A percentile compares a stretch with the other conserved stretches of the same genome.
phyloP scores from a whole-genome alignment of 2,329 filamentous ascomycete species.

The Exophiala sp. region DNA sequence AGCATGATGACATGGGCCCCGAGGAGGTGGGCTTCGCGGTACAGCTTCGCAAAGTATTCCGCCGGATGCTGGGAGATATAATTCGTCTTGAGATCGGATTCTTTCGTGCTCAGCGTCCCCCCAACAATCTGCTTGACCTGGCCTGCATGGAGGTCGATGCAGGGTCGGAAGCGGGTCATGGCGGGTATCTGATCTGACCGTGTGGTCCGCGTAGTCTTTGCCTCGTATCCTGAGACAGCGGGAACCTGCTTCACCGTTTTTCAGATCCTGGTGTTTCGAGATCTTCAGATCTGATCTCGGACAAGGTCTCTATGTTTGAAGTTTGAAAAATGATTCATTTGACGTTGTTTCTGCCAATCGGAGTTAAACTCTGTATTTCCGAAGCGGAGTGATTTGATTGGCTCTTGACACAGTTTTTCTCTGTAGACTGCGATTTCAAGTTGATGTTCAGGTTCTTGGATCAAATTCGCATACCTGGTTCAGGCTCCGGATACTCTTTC shows the following conservation, averaged over 20 bases:
- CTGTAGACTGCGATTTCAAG: neutral
- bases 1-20: conserved; percentile 97
- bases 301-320: too few species aligned
- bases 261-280: too few species aligned
- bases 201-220: too few species aligned
- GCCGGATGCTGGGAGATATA: conserved; percentile 81
- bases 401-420: neutral
- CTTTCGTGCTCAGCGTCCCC: conserved; percentile 69
- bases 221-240: neutral
- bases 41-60: conserved; percentile 72
- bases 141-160: conserved; percentile 95
- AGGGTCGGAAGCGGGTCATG: conserved; percentile 93
- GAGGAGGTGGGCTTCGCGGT: conserved; percentile 64
- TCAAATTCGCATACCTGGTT: too few species aligned
- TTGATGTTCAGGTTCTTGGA: too few species aligned
- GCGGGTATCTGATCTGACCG: neutral
- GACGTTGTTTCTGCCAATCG: too few species aligned
- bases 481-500: too few species aligned
- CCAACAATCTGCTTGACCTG: conserved; percentile 98
- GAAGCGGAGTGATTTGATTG: too few species aligned
- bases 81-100: conserved; percentile 73
- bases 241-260: too few species aligned
- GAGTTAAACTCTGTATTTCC: too few species aligned
- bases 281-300: neutral
- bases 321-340: neutral